Evolutionary conservation across 2,329 filamentous ascomycete species (phyloP), one percentile per base, ranked within the genome.

Genomic region (Capronia epimyces): DNA sequence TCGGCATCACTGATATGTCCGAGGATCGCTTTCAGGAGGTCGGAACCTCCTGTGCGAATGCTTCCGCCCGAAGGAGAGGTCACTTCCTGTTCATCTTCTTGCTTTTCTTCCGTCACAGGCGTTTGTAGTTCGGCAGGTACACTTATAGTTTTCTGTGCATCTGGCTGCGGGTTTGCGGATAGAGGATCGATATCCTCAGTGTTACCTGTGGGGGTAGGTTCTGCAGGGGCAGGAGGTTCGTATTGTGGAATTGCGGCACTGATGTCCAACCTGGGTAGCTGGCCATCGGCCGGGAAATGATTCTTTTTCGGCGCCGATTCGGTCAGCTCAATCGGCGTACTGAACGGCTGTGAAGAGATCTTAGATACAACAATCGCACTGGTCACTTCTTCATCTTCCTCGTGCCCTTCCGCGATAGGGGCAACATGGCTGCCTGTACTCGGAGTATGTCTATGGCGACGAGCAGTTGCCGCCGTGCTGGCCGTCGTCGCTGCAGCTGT

Each of bases 341-440:
- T 16, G 6, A 34, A 40, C 18, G 39, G 41, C 6, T 45, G 24
- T 21, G 53, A 42, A 4, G 22, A 32, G 25, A 13, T 39, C 10
- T 48, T 44, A 3, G 49, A 36, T 24, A 47, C 36, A 7, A 48
- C 27, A 15, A 44, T 41, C 20, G 29, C 32, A 22, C 44, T 55
- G 32, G 46, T 52, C 18, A 49, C 41, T 22, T 51, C 39, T n/a
- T 65, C 64, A 29, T 70, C 66, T 15, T 95, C 89, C 62, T 94
- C 89, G 49, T 87, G 83, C 43, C 88, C 82, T 65, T 95, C 89
- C 29, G 88, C 78, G 12, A 95, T 89, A 0, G 88, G 93, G 1
- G 83, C 82, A 16, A 95, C 86, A 3, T 84, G 79, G 46, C 84
- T 88, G 43, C 87, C 84, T 12, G 86, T 84, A 12, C 87, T 91